Percentiles rank a stretch among this genome's conserved stretches.
These are phyloP conservation scores for Phycomyces nitens DNA, from an alignment of 192 early-diverging fungal genomes.

Conservation along the genomic window DNA sequence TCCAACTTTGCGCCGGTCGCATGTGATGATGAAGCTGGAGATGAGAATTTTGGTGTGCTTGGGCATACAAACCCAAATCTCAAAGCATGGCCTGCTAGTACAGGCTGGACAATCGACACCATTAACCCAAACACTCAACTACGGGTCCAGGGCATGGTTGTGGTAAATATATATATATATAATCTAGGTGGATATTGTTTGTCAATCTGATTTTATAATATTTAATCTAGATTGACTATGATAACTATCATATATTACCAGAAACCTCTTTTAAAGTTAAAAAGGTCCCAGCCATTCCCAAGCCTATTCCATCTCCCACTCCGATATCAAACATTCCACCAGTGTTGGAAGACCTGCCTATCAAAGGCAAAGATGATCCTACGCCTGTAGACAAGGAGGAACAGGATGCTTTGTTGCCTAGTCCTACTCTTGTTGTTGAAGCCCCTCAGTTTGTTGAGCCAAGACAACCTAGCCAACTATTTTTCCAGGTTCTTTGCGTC, in stretches of 20 bases:
- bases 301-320: neutral
- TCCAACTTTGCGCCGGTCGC: conserved; percentile 7
- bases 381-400: neutral
- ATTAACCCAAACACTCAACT: neutral
- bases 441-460: neutral
- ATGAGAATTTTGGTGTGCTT: conserved; percentile 8
- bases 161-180: neutral
- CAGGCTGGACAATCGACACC: conserved; percentile 5
- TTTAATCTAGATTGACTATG: conserved; percentile 16
- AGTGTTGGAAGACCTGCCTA: neutral
- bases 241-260: conserved; percentile 20
- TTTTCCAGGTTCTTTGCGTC: conserved; percentile 4
- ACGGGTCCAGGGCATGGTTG: conserved; percentile 14
- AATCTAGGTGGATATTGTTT: neutral
- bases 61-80: conserved; percentile 11
- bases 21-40: conserved; percentile 17
- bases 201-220: neutral
- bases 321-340: neutral
- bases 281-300: neutral
- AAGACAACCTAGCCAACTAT: conserved; percentile 8
- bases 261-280: conserved; percentile 11
- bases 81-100: conserved; percentile 11
- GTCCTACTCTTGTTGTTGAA: conserved; percentile 3
- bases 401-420: neutral
- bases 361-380: no score